A percentile compares a stretch with the other conserved stretches of the same genome.
Conservation (phyloP, 225 moss, liverwort and hornwort species). For the Physcomitrium patens region DNA sequence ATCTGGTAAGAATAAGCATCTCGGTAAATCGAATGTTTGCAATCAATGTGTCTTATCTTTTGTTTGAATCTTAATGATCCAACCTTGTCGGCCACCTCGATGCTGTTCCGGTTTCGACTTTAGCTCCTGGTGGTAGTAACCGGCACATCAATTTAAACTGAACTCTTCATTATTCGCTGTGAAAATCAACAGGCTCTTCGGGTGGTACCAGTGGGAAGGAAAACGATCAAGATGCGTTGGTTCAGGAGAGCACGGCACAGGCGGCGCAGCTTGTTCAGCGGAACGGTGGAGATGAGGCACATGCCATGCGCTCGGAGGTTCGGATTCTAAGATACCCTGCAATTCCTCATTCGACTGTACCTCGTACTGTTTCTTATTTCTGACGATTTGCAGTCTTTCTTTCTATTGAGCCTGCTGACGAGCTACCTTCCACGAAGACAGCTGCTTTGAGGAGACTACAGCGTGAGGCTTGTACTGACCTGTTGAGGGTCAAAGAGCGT, state of each 20-base stretch:
- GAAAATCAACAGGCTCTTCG: slow-evolving; percentile 43
- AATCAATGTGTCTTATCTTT: background rate
- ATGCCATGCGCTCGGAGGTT: slow-evolving; percentile 79
- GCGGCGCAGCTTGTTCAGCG: slow-evolving; percentile 58
- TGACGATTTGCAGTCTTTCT: background rate
- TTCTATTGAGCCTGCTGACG: slow-evolving; percentile 22
- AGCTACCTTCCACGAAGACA: slow-evolving; percentile 59
- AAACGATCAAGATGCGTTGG: slow-evolving; percentile 39
- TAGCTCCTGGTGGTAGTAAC: slow-evolving; percentile 38
- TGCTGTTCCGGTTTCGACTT: slow-evolving; percentile 27
- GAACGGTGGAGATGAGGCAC: slow-evolving; percentile 57
- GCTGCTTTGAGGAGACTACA: slow-evolving; percentile 88
- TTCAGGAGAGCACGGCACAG: slow-evolving; percentile 54
- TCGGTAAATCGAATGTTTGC: background rate
- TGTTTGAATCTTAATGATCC: background rate
- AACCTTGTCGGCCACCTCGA: background rate
- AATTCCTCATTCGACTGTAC: background rate
- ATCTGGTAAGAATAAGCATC: slow-evolving; percentile 31
- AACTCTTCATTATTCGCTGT: slow-evolving; percentile 32
- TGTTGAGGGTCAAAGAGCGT: slow-evolving; percentile 75
- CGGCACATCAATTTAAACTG: slow-evolving; percentile 18
- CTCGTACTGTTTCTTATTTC: background rate
- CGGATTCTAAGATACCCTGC: slow-evolving; percentile 4
- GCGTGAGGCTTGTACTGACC: slow-evolving; percentile 80
- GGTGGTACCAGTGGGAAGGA: slow-evolving; percentile 30